Evolutionary conservation across 2,329 filamentous ascomycete genomes (phyloP).

Genomic region (Aspergillus thermomutatus): DNA sequence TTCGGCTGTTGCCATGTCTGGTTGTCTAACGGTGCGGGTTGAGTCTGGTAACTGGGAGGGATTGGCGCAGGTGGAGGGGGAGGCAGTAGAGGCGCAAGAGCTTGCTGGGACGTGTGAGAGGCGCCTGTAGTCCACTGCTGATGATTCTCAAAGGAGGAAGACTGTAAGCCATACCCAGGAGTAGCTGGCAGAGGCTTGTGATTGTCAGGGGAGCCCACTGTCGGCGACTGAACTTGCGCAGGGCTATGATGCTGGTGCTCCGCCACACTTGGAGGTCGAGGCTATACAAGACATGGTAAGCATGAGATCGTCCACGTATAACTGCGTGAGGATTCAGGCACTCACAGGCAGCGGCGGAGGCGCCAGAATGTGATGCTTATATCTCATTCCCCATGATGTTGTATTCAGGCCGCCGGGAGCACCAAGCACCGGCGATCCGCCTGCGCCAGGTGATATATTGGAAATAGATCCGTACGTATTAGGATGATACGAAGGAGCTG

Average conservation of each 20-base stretch:
- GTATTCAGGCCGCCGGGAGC: conserved; percentile 25
- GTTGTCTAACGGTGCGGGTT: conserved; percentile 23
- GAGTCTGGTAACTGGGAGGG: conserved; percentile 36
- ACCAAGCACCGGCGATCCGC: conserved; percentile 17
- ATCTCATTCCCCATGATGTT: conserved; percentile 43
- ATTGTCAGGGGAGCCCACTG: conserved; percentile 12
- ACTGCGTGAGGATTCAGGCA: conserved; percentile 3
- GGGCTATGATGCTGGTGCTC: conserved; percentile 18
- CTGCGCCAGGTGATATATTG: conserved; percentile 15
- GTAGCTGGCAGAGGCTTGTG: conserved; percentile 16
- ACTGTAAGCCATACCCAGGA: conserved; percentile 16
- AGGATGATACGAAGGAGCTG: conserved; percentile 28
- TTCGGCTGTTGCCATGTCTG: conserved; percentile 24
- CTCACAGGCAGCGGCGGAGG: conserved; percentile 39
- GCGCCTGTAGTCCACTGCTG: conserved; percentile 21
- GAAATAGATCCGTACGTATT: conserved; percentile 35
- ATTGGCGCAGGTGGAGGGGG: conserved; percentile 33
- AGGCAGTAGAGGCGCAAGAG: conserved; percentile 21
- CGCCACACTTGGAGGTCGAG: conserved; percentile 34
- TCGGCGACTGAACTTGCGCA: conserved; percentile 16
- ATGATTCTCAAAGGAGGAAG: conserved; percentile 6
- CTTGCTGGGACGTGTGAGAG: conserved; percentile 22
- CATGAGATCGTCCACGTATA: background rate
- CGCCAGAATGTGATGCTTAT: conserved; percentile 28
- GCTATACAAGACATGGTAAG: conserved; percentile 21